Evolutionary conservation across 805 yeast genomes (phyloP), one percentile per base, ranked within the genome.

Genomic region (Kodamaea sagamina): DNA sequence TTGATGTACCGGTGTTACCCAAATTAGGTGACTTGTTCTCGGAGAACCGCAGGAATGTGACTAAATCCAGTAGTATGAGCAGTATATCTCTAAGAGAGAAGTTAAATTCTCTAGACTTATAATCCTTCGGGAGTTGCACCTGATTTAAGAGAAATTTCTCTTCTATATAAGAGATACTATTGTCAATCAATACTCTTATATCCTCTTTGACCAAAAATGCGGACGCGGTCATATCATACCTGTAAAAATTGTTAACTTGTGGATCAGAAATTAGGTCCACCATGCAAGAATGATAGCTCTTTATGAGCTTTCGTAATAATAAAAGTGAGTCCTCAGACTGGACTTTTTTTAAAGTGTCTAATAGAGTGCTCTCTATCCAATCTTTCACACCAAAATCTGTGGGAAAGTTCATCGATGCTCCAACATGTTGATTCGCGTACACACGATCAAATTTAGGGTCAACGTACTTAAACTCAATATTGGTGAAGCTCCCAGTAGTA

Each of bases 321-420:
- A n/a, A 10, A 17, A 15, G 18, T 5, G 34, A 17, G 11, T 15
- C 11, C 4, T 13, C 34, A 15, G 17, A 29, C 4, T 29, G 19
- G 11, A 5, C 4, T 9, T n/a, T 15, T 12, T 13, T 17, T 9
- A 15, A 13, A 4, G 17, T 13, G 7, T 16, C 15, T 29, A 13
- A 29, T 4, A 29, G 18, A 15, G 34, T 13, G 3, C 19, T 4
- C 7, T 8, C 17, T 29, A 56, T 11, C 45, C 53, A 47, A 22
- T 39, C 37, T 35, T 43, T 50, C 11, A 55, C 17, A 7, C 55
- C 57, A 19, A 46, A 46, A 6, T 58, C 62, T 12, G 47, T 44
- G 10, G 59, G 52, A 32, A 52, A 49, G 9, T 50, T 17, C 3
- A 37, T 16, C 8, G 4, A 17, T 4, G 32, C 5, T 47, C 16